Base-by-base conservation (phyloP, 2,329 filamentous ascomycete species). In the Emydomyces testavorans region DNA sequence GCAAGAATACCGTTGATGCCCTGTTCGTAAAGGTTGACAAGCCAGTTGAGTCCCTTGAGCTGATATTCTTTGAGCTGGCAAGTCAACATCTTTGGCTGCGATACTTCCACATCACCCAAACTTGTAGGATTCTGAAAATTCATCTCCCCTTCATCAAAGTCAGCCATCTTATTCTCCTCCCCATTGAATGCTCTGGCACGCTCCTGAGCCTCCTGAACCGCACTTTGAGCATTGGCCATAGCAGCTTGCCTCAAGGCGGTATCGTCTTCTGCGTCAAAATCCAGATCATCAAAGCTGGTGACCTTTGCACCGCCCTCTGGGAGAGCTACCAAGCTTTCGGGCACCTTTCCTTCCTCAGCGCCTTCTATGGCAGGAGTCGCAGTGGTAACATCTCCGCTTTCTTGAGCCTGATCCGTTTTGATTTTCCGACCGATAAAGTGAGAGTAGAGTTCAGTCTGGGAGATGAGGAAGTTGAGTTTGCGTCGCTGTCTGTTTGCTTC, bases 361-460 rank as follows among this genome's bases (percentile, higher is more conserved):
- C 18, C 36, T 26, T 66, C 64, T 6, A 69, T 70, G 44, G 75
- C 71, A 41, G 75, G 74, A 7, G 76, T n/a, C n/a, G n/a, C 73
- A 0, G 70, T 69, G 16, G 76, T 75, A 42, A 83, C 80, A 40
- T 85, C 82, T 6, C 80, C 80, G 18, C 87, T 92, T 41, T 85
- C 90, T 68, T 98, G 89, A 40, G 94, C 87, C 62, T 96, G 89
- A 57, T 92, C 84, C 1, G 90, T 96, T 71, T 94, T 94, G 69
- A 96, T 94, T 74, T 98, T 98, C 72, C 94, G 94, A 65, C 92
- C 90, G 59, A 98, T 95, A 67, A 98, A 98, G 74, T 98, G 92
- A 35, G 90, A 96, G 73, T 98, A 98, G 43, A 98, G 76, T 65
- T 98, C 92, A 0, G 92, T 98, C 70, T 98, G 92, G 1, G 90